Evolutionary conservation across 2,329 filamentous ascomycete species (phyloP).

Genomic region (Scedosporium boydii): DNA sequence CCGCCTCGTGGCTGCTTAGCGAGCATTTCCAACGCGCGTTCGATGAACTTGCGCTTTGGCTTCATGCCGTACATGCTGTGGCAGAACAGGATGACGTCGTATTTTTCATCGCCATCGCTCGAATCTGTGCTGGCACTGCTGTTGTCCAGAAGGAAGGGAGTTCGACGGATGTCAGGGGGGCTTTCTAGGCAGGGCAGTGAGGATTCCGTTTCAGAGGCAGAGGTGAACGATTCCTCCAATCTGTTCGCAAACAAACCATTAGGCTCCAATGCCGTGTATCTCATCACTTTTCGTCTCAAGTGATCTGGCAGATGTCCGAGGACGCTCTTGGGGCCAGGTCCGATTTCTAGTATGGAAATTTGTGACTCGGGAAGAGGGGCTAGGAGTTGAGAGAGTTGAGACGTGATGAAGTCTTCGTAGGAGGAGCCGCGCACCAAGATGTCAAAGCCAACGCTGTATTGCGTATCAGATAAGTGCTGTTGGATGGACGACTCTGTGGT

Average conservation of each 20-base stretch:
- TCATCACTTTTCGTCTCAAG: conserved; percentile 32
- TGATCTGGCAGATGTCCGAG: conserved; percentile 35
- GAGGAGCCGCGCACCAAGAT: conserved; percentile 25
- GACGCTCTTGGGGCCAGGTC: conserved; percentile 46
- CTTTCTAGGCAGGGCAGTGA: conserved; percentile 31
- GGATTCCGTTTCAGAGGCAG: conserved; percentile 15
- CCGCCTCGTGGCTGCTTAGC: conserved; percentile 24
- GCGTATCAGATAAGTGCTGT: conserved; percentile 29
- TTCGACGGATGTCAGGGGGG: conserved; percentile 26
- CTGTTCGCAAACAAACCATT: conserved; percentile 33
- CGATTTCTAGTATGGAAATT: conserved; percentile 46
- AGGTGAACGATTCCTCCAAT: conserved; percentile 32
- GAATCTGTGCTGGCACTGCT: conserved; percentile 13
- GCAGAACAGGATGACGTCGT: conserved; percentile 50
- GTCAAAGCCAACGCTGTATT: conserved; percentile 40
- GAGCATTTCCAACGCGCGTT: conserved; percentile 38
- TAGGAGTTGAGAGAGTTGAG: conserved; percentile 35
- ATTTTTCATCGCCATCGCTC: conserved; percentile 25
- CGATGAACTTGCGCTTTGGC: conserved; percentile 33
- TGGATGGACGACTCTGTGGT: conserved; percentile 13
- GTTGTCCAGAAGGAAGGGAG: conserved; percentile 26
- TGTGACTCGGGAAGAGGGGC: conserved; percentile 29
- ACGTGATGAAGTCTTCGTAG: conserved; percentile 43
- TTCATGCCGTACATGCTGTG: conserved; percentile 56
- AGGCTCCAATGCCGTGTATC: conserved; percentile 45